Conservation (phyloP, 352 stramenopile species). For the Phytophthora palmivora region DNA sequence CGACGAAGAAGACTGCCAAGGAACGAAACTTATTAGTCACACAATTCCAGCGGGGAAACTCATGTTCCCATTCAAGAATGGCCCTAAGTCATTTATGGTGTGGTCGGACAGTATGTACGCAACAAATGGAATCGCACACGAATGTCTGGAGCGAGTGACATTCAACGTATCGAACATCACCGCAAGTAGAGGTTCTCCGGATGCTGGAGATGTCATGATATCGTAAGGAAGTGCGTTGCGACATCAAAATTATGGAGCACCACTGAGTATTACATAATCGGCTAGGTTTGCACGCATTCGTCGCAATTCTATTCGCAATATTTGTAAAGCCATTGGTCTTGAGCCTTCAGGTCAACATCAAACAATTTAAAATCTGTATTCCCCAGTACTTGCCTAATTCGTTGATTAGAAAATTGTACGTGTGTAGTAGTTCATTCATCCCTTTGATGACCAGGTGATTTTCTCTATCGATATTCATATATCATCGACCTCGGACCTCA, state of each 20-base stretch:
- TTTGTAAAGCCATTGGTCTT: no score
- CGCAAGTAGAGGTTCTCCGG: background rate
- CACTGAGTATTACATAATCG: no score
- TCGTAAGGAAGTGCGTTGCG: background rate
- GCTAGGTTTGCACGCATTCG: no score
- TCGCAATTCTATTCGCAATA: no score
- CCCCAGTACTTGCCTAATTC: no score
- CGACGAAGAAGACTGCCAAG: constrained; percentile 27
- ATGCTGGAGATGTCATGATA: background rate
- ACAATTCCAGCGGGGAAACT: constrained; percentile 10
- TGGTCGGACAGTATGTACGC: constrained; percentile 27
- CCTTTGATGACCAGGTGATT: no score
- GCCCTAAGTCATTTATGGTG: constrained; percentile 33
- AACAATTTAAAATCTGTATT: no score
- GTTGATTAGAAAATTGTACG: no score
- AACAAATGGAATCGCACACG: constrained; percentile 17
- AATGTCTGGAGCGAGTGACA: constrained; percentile 19
- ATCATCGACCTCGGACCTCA: background rate
- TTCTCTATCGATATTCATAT: background rate
- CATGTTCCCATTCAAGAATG: constrained; percentile 25
- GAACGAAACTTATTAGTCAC: constrained; percentile 14
- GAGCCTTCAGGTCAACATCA: no score
- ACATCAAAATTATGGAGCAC: background rate
- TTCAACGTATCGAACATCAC: constrained; percentile 12
- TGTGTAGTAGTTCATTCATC: no score